A percentile compares a stretch with the other conserved stretches of the same genome.
Conservation (phyloP, 129 eudicot species). For the Escallonia rubra region DNA sequence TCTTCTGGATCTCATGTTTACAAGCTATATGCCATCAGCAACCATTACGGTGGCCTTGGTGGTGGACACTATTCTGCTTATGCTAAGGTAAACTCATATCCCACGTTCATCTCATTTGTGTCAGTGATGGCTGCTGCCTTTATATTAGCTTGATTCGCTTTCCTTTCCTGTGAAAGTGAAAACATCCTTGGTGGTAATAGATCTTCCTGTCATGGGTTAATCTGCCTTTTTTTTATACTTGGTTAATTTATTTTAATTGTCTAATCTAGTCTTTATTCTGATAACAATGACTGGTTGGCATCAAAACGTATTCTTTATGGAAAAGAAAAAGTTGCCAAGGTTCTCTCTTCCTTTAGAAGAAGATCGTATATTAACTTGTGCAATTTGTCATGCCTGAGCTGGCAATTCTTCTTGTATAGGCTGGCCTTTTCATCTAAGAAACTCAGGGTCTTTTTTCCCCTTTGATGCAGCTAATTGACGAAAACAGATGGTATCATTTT, state of each 20-base stretch:
- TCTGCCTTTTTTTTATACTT: background rate
- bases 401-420: too few species aligned
- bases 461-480: conserved; percentile 73
- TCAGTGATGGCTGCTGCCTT: too few species aligned
- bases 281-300: too few species aligned
- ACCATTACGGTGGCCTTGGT: conserved; percentile 99
- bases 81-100: conserved; percentile 59
- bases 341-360: too few species aligned
- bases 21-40: conserved; percentile 91
- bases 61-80: conserved; percentile 99
- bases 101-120: background rate
- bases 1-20: conserved; percentile 49
- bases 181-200: background rate
- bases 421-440: background rate
- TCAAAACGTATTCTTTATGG: too few species aligned
- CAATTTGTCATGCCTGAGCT: too few species aligned
- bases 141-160: too few species aligned
- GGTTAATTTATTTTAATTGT: too few species aligned
- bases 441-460: background rate
- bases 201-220: background rate
- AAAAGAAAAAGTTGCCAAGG: too few species aligned
- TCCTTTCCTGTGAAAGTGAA: background rate
- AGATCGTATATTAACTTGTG: too few species aligned
- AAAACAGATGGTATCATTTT: conserved; percentile 92
- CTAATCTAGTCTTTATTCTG: too few species aligned